phyloP scores from a whole-genome alignment of 331 rosid species.

The Phaseolus coccineus region DNA sequence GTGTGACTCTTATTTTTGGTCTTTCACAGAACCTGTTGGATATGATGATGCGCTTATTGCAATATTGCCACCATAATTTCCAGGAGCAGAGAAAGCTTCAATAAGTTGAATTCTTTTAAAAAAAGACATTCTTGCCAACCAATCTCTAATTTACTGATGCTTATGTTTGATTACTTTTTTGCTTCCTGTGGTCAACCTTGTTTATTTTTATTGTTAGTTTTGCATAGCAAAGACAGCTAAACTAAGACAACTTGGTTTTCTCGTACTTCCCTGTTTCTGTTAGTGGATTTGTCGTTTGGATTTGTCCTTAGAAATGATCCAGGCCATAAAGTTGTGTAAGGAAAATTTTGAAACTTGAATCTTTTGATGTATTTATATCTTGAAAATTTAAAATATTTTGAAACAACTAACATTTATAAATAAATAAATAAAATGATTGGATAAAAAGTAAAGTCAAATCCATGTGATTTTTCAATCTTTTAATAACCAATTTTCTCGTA shows the following conservation, averaged over 20 bases:
- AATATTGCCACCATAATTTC: conserved; percentile 79
- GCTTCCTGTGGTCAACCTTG: not conserved
- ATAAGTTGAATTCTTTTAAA: conserved; percentile 38
- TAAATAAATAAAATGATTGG: too few species aligned
- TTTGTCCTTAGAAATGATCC: not conserved
- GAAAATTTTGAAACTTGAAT: too few species aligned
- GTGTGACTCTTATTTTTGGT: conserved; percentile 17
- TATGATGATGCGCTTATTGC: conserved; percentile 85
- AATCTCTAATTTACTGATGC: conserved; percentile 26
- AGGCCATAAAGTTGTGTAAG: too few species aligned
- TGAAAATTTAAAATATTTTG: too few species aligned
- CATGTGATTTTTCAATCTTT: too few species aligned
- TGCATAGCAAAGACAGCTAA: not conserved
- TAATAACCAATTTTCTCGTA: too few species aligned
- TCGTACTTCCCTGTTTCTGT: not conserved
- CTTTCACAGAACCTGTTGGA: conserved; percentile 80
- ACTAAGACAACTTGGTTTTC: conserved; percentile 12
- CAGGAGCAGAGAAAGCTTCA: conserved; percentile 88
- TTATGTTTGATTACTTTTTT: not conserved
- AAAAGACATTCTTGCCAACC: not conserved
- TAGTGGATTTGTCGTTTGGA: not conserved
- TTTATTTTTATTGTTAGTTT: not conserved
- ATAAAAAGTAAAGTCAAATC: too few species aligned
- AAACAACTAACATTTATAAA: too few species aligned
- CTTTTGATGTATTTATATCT: too few species aligned